Base-by-base conservation (phyloP, 257 asterid species). In the Forsythia suspensa region DNA sequence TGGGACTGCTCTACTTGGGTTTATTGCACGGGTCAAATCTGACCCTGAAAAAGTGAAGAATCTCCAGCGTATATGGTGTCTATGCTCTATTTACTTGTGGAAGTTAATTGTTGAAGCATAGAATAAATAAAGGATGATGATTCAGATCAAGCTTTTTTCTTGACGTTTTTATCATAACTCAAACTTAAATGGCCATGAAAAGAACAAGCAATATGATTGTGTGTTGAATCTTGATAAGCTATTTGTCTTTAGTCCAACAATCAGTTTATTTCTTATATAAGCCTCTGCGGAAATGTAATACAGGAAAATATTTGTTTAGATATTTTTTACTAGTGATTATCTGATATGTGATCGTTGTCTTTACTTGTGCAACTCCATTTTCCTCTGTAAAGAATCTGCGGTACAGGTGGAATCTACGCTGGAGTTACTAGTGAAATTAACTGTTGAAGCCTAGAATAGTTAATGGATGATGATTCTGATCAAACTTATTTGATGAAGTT, bases 391-490 rank as follows among this genome's bases (percentile, higher is more conserved):
- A 57, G 10, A 57, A 57, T n/a, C 11, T 57, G 29, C n/a, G 20
- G 20, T 48, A 48, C 12, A 4, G 4, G n/a, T 48, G 59, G 59
- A 48, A n/a, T 48, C 59, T 48, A 48, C 59, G 4, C 59, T 48
- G 59, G 59, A 48, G 20, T 48, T 48, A 57, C 29, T n/a, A 57
- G 29, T 57, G 66, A 16, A 57, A 57, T n/a, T 57, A 5, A 57
- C 34, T 57, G 66, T 57, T n/a, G 4, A n/a, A 7, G 29, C 10
- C 24, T 18, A 55, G 8, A 55, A 55, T 18, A 57, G 9, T 57
- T 59, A 39, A 66, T 38, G 65, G 66, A 39, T 69, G 76, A 76
- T 34, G 52, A 76, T 65, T 72, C 48, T 43, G 63, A 61, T 52
- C 34, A 5, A 69, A 38, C 38, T 5, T 40, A 13, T 36, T 44